phyloP scores from a whole-genome alignment of 2,329 filamentous ascomycete genomes.

The Teratosphaeria zuluensis region DNA sequence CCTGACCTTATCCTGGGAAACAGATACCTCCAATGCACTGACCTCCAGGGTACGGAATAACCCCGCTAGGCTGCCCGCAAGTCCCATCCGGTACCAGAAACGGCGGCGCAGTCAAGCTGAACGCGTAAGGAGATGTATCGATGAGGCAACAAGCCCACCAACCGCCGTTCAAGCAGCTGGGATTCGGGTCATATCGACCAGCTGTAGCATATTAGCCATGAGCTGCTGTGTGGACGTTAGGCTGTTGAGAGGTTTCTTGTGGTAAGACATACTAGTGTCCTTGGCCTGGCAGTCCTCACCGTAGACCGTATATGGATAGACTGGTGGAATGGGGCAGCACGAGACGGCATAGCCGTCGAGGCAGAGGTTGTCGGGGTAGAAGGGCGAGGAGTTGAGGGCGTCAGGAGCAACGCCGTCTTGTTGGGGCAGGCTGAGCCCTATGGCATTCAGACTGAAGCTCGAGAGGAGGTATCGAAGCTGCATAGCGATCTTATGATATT shows the following conservation, averaged over 20 bases:
- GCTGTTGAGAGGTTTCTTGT: neutral
- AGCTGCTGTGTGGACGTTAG: neutral
- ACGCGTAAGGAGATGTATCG: neutral
- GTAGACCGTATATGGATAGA: neutral
- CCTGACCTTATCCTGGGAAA: no score
- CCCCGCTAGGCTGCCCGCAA: neutral
- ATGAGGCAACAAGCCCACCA: neutral
- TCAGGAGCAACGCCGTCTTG: neutral
- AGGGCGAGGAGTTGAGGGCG: neutral
- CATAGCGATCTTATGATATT: neutral
- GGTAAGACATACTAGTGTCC: neutral
- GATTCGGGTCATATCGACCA: neutral
- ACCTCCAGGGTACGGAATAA: neutral
- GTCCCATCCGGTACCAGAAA: neutral
- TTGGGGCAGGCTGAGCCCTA: neutral
- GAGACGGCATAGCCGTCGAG: neutral
- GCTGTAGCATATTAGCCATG: neutral
- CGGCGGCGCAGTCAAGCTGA: neutral
- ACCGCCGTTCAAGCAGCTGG: neutral
- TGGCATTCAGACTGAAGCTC: neutral
- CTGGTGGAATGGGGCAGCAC: neutral
- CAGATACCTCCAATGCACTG: neutral
- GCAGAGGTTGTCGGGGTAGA: neutral
- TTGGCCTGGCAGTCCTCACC: neutral
- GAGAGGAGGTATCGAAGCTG: neutral